Evolutionary conservation across 2,329 filamentous ascomycete genomes (phyloP), one percentile per base, ranked within the genome.

Genomic region (Nemania sp.): DNA sequence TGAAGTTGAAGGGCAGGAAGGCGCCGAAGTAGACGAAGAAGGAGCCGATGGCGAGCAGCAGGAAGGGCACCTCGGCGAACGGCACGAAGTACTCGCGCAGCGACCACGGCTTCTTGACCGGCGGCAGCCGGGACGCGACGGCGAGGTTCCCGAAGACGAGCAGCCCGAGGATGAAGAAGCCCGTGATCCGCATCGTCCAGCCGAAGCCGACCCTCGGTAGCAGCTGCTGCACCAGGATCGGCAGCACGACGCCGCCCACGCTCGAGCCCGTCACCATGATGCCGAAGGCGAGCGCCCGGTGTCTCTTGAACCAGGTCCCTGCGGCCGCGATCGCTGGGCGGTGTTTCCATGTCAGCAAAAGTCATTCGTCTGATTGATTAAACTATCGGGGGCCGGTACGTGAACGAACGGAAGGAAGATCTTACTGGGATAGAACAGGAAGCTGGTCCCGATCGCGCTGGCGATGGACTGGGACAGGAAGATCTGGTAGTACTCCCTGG

Each of bases 201-300:
- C 71, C 68, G 60, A 77, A 78, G 40, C 76, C 76, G 59, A 75
- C 13, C 60, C 77, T 77, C 18, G 79, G 76, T 61, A 86, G 77
- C 32, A 80, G 72, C 58, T 86, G 75, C 61, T 86, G 72, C 17
- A 76, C 77, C 47, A 89, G 77, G 60, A 89, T 84, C 54, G 88
- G 72, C 62, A 89, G 85, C 1, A 83, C 77, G 35, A 76, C 70
- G 29, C 82, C 82, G 11, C 81, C 81, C 3, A 83, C 65, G 13
- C 78, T 80, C 3, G 78, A 79, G 3, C 82, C 82, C 3, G 78
- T 74, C 0, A 79, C 77, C 34, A 50, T 50, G 48, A 50, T 39
- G 1, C 82, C 82, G 57, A 80, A 75, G 7, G 81, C 81, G 7
- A 79, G 72, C 3, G 77, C 77, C 20, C 82, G 77, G 29, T 78